Base-by-base conservation (phyloP, 2,329 filamentous ascomycete genomes). In the Clonostachys byssicola region DNA sequence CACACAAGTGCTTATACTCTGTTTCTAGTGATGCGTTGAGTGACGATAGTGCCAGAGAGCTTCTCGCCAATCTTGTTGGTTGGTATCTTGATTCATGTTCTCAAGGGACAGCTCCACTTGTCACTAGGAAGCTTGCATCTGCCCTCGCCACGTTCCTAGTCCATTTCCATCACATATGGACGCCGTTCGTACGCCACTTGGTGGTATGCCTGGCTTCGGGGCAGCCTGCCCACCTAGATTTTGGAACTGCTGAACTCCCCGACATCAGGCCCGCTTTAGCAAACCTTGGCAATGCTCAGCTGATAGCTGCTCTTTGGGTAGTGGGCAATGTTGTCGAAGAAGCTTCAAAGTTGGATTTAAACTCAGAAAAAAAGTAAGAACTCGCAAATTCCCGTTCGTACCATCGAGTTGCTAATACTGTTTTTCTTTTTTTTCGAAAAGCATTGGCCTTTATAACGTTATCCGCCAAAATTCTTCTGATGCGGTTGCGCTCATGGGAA, bases 131-230 rank as follows among this genome's bases (percentile, higher is more conserved):
- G 66, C 73, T 92, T 20, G 88, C 86, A 53, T 86, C 86, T n/a
- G 86, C 87, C 7, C 68, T 92, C 7, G 85, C 86, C 14, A 86
- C 86, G 17, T 90, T 86, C 59, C 91, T 88, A 58, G 73, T 89
- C 34, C 85, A 85, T 49, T 87, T 88, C 51, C 80, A 86, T 12
- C 68, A 75, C 12, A 70, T 78, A 6, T 92, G 88, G 86, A 70
- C 73, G n/a, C 69, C 68, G 44, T 88, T 84, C 51, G 63, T 90
- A 34, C 74, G 73, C 36, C 83, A 87, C 57, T 66, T 89, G 35
- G 52, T 55, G 12, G 70, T 77, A 47, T 86, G 80, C 47, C 70
- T 88, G 16, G 75, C 57, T 20, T 57, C 58, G 39, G 50, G 52
- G 12, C 56, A 60, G 9, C 44, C 58, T 18, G 52, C 51, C 18